Evolutionary conservation across 2,329 filamentous ascomycete genomes (phyloP), one percentile per base, ranked within the genome.

Genomic region (Cryoendolithus antarcticus): DNA sequence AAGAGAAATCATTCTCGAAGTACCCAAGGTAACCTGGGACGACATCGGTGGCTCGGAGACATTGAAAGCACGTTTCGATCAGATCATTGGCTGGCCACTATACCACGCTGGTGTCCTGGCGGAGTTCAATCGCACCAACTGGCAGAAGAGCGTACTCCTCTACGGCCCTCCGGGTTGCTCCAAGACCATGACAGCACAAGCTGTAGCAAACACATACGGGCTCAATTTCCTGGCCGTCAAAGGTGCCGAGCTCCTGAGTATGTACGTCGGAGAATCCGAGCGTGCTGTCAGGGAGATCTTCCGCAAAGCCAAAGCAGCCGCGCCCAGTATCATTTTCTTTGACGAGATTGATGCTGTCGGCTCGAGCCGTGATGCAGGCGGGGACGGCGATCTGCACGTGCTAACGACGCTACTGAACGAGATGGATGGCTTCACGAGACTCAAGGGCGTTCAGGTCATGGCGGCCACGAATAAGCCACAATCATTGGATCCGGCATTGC

Each of bases 221-320:
- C 80, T 93, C 62, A 95, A 95, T 59, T 95, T 95, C 67, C 80
- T 95, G 56, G 82, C 86, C 6, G 84, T 96, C 48, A 94, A 95
- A 63, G 89, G 86, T 19, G 86, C 86, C 29, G 89, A 95, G 61
- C 74, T 95, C 9, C 77, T 94, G 44, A 93, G 86, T 63, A 94
- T 93, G 84, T 96, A 95, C 61, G 88, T 96, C 11, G 89, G 89
- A 44, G 89, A 96, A 60, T 89, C 86, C 2, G 89, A 96, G 63
- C 77, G 86, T 8, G 80, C 82, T 6, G 74, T 95, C 32, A 77
- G 89, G 30, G 82, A 86, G 40, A 75, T 95, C 1, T 95, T 96
- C 58, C 74, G 80, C 38, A 83, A 88, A 50, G 89, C 89, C 1
- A 73, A 82, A 32, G 79, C 81, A n/a, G 88, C 86, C 6, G 78